Percentiles rank a stretch among this genome's conserved stretches.
phyloP scores from a whole-genome alignment of 1,284 basidiomycete species.

The Ustanciosporium gigantosporum region DNA sequence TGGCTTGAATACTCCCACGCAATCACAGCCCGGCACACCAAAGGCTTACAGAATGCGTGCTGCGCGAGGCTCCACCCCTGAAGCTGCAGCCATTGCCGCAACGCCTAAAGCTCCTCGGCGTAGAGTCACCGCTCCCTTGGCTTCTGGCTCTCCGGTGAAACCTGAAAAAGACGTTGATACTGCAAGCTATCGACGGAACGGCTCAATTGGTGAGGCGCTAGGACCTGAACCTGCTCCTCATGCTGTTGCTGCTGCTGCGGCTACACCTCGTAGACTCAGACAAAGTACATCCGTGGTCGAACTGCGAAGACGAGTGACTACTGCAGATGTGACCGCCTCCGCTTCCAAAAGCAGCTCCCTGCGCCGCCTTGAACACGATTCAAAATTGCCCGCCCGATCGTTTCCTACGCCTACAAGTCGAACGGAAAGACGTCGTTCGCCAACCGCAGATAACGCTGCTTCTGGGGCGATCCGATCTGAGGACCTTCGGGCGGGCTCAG shows the following conservation, averaged over 20 bases:
- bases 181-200: too few relatives aligned
- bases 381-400: too few relatives aligned
- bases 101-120: slow-evolving; percentile 18
- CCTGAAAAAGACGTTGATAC: slow-evolving; percentile 1
- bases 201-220: too few relatives aligned
- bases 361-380: too few relatives aligned
- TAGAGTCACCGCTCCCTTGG: slow-evolving; percentile 2
- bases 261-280: slow-evolving; percentile 12
- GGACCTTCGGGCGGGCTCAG: too few relatives aligned
- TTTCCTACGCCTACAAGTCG: too few relatives aligned
- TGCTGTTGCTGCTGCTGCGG: slow-evolving; percentile 3
- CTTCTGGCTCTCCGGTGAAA: slow-evolving; percentile 1
- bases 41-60: too few relatives aligned
- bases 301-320: slow-evolving; percentile 2
- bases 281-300: slow-evolving; percentile 20
- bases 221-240: too few relatives aligned
- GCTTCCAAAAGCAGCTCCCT: neutral
- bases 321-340: too few relatives aligned
- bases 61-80: neutral
- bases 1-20: neutral
- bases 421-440: too few relatives aligned
- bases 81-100: neutral
- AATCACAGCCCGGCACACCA: neutral
- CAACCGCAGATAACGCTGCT: too few relatives aligned
- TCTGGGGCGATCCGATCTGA: too few relatives aligned